Conservation (phyloP, 1,139 yeast species). For the Lodderomyces orthopsilosis region DNA sequence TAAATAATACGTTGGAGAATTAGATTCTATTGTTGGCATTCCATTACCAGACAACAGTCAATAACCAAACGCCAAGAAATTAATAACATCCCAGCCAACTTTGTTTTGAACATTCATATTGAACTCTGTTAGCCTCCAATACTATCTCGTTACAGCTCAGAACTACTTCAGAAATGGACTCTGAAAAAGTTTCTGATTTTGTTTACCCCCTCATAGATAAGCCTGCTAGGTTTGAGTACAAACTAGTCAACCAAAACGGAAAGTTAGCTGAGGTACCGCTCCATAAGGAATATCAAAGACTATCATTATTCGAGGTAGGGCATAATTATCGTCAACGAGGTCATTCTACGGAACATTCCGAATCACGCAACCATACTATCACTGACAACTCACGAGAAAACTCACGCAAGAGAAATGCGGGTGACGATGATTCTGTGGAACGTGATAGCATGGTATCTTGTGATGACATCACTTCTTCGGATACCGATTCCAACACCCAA, state of each 20-base stretch:
- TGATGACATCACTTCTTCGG: constrained; percentile 40
- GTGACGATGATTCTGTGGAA: constrained; percentile 18
- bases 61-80: not conserved
- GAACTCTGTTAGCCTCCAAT: not conserved
- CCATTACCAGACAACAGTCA: not conserved
- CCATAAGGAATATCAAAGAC: constrained; percentile 30
- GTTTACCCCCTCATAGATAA: constrained; percentile 33
- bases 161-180: not conserved
- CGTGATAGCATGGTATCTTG: constrained; percentile 25
- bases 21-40: not conserved
- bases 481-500: constrained; percentile 31
- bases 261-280: constrained; percentile 29
- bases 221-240: constrained; percentile 33
- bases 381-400: constrained; percentile 15
- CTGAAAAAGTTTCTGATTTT: constrained; percentile 13
- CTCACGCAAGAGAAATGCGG: constrained; percentile 25
- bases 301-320: constrained; percentile 13
- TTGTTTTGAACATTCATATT: not conserved
- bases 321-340: not conserved
- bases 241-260: constrained; percentile 30
- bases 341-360: not conserved
- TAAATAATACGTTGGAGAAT: not conserved
- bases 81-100: not conserved
- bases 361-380: not conserved
- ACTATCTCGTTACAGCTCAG: not conserved